Evolutionary conservation across 2,329 filamentous ascomycete genomes (phyloP), one percentile per base, ranked within the genome.

Genomic region (Stemphylium beticola): DNA sequence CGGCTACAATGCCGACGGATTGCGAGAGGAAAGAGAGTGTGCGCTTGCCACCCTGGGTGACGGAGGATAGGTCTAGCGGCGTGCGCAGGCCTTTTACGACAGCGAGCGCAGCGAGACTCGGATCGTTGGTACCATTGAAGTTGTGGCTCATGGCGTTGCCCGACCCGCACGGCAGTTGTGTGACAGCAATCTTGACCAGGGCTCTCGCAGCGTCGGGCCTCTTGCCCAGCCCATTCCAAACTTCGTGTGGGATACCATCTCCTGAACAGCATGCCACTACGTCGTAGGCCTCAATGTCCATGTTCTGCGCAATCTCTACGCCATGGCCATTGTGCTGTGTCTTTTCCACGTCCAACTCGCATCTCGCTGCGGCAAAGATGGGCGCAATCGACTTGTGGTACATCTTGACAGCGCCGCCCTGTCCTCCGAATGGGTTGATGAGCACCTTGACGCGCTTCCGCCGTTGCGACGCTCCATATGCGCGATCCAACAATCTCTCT

Each of bases 131-230:
- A 4, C 93, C 95, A 62, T 91, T 92, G 41, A 96, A 78, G 74
- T 97, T 98, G 78, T 89, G 88, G 59, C 91, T 90, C 87, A 98
- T 90, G 18, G 91, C 95, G 74, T 99, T 99, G 5, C 95, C 95
- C 44, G 91, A 95, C 12, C 95, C 95, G 70, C 93, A 96, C 1
- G 95, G 95, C 32, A 99, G 82, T 69, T 96, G 91, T 18, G 87
- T 88, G 2, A 99, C 87, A 0, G 95, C 91, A 12, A 98, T 78
- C 67, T 88, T 90, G 18, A 82, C 78, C 56, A 99, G 78, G 0
- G 93, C 95, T 50, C 83, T 83, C 29, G 82, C 80, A 17, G 92
- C 92, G 75, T 97, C 90, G 4, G 82, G 71, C 34, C 92, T 87
- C 75, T 86, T 88, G 12, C 85, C 92, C 29, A 99, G 78, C 0